Percentiles rank a stretch among this genome's conserved stretches.
phyloP scores from a whole-genome alignment of 2,329 filamentous ascomycete species.

The Botrytis medusae region DNA sequence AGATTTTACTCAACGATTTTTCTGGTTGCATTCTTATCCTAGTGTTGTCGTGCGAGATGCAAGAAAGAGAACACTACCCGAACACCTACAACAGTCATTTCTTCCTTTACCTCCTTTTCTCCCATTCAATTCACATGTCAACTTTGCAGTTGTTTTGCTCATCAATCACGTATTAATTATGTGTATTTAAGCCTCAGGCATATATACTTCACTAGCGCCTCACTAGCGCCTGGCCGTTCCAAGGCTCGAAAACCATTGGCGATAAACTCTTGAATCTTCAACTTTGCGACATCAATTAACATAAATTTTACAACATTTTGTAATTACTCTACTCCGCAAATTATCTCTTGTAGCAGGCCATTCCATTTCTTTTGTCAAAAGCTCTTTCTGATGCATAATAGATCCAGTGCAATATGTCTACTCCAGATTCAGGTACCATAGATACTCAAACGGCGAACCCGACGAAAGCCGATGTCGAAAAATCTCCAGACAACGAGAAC shows the following conservation, averaged over 20 bases:
- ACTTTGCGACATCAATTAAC: slow-evolving; percentile 11
- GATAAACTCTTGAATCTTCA: slow-evolving; percentile 1
- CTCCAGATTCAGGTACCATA: slow-evolving; percentile 20
- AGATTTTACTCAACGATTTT: background rate
- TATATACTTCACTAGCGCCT: background rate
- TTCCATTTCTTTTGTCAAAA: slow-evolving; percentile 20
- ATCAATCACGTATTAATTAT: background rate
- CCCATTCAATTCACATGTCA: no score
- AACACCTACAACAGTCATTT: background rate
- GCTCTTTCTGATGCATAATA: slow-evolving; percentile 23
- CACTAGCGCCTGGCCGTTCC: slow-evolving; percentile 4
- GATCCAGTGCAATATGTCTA: slow-evolving; percentile 23
- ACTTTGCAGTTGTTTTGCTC: no score
- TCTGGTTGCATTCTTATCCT: background rate
- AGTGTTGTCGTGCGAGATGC: background rate
- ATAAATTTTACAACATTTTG: background rate
- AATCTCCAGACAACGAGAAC: background rate
- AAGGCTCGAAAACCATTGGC: background rate
- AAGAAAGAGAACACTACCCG: background rate
- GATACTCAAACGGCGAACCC: slow-evolving; percentile 10
- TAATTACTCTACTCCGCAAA: background rate
- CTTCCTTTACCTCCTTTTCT: background rate
- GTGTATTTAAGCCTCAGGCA: background rate
- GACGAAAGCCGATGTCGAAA: background rate
- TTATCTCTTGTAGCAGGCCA: slow-evolving; percentile 19